Percentiles rank a stretch among this genome's conserved stretches.
Evolutionary conservation across 2,329 filamentous ascomycete genomes (phyloP).

Genomic region (Verticillium nubilum): DNA sequence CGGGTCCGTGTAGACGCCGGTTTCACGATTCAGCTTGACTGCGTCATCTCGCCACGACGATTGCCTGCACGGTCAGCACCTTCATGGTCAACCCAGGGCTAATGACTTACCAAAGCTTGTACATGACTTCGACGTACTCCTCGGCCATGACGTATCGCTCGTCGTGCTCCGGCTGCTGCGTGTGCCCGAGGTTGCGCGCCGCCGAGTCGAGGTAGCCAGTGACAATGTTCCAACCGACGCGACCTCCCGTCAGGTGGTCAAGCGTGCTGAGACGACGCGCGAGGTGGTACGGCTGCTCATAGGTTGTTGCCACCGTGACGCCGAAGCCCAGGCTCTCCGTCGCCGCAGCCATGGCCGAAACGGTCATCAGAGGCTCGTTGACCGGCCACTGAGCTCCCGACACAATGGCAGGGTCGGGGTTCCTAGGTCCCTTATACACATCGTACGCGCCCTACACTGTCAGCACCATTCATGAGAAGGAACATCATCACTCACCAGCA

Average conservation of each 20-base stretch:
- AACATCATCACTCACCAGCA: constrained; percentile 10
- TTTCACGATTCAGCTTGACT: constrained; percentile 47
- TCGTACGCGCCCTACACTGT: constrained; percentile 52
- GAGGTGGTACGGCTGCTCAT: constrained; percentile 64
- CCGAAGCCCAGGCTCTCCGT: constrained; percentile 65
- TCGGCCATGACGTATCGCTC: constrained; percentile 55
- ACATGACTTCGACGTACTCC: constrained; percentile 52
- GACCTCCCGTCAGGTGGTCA: constrained; percentile 61
- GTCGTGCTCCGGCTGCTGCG: constrained; percentile 41
- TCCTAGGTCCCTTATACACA: constrained; percentile 56
- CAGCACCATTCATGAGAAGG: not conserved
- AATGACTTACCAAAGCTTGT: constrained; percentile 53
- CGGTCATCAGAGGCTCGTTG: constrained; percentile 59
- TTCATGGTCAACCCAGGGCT: not conserved
- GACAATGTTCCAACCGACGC: constrained; percentile 49
- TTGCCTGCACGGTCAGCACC: constrained; percentile 17
- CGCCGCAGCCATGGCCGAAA: constrained; percentile 63
- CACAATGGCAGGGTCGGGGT: constrained; percentile 47
- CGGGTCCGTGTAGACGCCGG: constrained; percentile 37
- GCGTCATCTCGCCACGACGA: constrained; percentile 57
- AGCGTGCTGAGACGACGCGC: constrained; percentile 60
- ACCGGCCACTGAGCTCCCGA: constrained; percentile 66
- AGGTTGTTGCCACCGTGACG: constrained; percentile 62
- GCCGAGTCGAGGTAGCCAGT: constrained; percentile 65
- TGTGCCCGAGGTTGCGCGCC: constrained; percentile 55